Conservation (phyloP, 768 basidiomycete species). For the Cyclocybe aegerita region DNA sequence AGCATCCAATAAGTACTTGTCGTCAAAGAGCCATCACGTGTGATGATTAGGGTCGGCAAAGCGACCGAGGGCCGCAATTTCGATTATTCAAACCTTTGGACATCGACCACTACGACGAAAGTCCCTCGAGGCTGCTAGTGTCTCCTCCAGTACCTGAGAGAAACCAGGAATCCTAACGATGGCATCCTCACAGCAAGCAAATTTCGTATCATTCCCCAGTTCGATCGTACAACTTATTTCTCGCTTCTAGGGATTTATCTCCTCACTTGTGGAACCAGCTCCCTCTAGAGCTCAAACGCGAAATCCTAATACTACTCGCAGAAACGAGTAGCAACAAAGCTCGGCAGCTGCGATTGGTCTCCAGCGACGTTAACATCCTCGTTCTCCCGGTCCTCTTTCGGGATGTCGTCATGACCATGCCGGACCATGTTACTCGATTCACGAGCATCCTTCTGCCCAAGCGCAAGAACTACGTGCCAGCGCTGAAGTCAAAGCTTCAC, state of each 20-base stretch:
- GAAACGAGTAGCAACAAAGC: constrained; percentile 21
- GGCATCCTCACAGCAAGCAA: not conserved
- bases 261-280: constrained; percentile 27
- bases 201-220: not conserved
- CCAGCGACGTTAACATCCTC: constrained; percentile 31
- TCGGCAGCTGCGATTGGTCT: constrained; percentile 30
- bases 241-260: constrained; percentile 8
- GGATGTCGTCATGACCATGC: constrained; percentile 23
- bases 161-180: not conserved
- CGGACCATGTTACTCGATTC: constrained; percentile 27
- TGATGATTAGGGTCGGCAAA: no score
- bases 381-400: constrained; percentile 33
- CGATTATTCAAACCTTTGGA: no score
- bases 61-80: no score
- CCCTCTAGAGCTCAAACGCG: constrained; percentile 31
- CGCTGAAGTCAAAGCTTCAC: constrained; percentile 24
- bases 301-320: constrained; percentile 30
- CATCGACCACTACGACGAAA: no score
- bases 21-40: no score
- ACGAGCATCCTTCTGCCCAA: constrained; percentile 30
- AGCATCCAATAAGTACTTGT: no score
- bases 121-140: no score
- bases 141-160: no score
- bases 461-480: constrained; percentile 23
- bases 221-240: not conserved